Evolutionary conservation across 1,139 yeast genomes (phyloP).

Genomic region (Suhomyces kunorum): DNA sequence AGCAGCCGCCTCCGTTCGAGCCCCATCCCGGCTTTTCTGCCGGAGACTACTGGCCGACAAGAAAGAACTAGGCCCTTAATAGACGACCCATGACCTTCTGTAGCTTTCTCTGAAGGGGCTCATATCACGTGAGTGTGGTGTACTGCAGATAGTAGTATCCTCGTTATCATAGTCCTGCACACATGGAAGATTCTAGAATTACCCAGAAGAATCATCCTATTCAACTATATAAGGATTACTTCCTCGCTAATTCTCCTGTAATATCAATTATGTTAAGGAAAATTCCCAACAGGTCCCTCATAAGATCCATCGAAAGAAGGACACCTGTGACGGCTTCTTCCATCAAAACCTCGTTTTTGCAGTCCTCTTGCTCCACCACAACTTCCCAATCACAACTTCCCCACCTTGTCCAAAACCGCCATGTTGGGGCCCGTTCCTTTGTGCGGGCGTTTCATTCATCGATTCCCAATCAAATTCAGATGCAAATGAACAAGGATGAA

Average conservation of each 20-base stretch:
- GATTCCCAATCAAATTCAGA: conserved; percentile 28
- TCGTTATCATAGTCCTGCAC: conserved; percentile 9
- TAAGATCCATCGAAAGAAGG: background rate
- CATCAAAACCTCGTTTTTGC: background rate
- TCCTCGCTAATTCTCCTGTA: background rate
- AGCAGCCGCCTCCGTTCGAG: conserved; percentile 35
- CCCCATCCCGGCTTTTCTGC: conserved; percentile 36
- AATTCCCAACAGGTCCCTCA: background rate
- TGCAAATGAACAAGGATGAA: conserved; percentile 49
- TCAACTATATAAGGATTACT: background rate
- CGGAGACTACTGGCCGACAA: conserved; percentile 41
- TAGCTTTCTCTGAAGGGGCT: too few species aligned
- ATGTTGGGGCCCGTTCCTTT: background rate
- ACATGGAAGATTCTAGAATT: conserved; percentile 12
- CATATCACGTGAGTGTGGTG: too few species aligned
- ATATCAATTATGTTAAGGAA: conserved; percentile 1
- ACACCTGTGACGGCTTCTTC: background rate
- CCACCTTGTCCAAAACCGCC: background rate
- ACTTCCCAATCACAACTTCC: background rate
- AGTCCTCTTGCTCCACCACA: background rate
- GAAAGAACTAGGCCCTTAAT: conserved; percentile 11
- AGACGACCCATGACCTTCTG: too few species aligned
- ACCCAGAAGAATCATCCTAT: conserved; percentile 7
- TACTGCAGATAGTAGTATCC: background rate
- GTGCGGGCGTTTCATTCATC: conserved; percentile 21